Conservation (phyloP, 768 basidiomycete genomes). For the Tremella fuciformis region DNA sequence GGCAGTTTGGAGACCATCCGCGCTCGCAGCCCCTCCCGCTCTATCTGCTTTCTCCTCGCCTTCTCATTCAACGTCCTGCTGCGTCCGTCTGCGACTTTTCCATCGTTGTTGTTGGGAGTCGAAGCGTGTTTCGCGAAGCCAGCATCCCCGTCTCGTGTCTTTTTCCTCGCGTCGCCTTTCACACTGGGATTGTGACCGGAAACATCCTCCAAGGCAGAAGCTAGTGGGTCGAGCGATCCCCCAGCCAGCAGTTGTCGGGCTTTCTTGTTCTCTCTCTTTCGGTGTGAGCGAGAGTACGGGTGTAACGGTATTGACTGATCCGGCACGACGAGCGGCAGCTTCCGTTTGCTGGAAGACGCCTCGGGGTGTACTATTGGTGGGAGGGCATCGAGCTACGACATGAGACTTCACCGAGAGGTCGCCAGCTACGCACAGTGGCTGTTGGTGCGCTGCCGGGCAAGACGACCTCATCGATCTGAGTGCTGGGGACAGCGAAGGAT, state of each 20-base stretch:
- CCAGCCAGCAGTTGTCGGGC: conserved; percentile 32
- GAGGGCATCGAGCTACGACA: not conserved
- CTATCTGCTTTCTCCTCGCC: conserved; percentile 43
- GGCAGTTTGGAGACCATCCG: conserved; percentile 37
- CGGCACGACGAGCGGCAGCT: conserved; percentile 4
- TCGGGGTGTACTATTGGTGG: not conserved
- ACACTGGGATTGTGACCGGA: conserved; percentile 1
- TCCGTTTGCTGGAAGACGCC: not conserved
- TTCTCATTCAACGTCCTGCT: conserved; percentile 46
- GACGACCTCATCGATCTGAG: conserved; percentile 10
- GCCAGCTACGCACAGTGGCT: not conserved
- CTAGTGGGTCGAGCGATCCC: conserved; percentile 25
- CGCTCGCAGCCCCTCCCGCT: conserved; percentile 4
- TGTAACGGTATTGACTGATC: conserved; percentile 17
- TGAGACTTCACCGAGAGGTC: not conserved
- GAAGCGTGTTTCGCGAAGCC: conserved; percentile 6
- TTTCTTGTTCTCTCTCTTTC: conserved; percentile 43
- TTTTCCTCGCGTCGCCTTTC: not conserved
- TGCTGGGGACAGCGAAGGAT: conserved; percentile 16
- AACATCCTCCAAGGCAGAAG: conserved; percentile 15
- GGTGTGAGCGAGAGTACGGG: conserved; percentile 42
- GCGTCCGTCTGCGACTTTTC: conserved; percentile 44
- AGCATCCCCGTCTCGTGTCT: conserved; percentile 4
- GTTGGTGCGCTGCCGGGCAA: not conserved
- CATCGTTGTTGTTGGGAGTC: conserved; percentile 13